Base-by-base conservation (phyloP, 2,329 filamentous ascomycete species). In the Camillea tinctor region DNA sequence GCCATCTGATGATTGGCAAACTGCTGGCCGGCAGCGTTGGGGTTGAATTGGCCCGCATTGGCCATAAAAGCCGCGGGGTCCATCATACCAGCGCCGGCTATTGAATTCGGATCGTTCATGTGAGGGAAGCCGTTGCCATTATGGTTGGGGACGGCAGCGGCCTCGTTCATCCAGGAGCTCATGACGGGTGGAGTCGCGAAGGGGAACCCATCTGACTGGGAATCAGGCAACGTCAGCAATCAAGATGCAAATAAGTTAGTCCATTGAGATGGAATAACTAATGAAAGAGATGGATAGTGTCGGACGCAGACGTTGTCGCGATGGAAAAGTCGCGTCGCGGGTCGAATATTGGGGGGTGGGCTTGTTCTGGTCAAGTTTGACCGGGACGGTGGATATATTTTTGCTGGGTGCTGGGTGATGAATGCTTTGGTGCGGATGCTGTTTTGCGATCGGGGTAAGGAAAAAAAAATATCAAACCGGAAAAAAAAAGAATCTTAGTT, bases 101-200 rank as follows among this genome's bases (percentile, higher is more conserved):
- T 74, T 56, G 75, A 74, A 72, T 86, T 86, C 52, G 84, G 81
- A 71, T 89, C 85, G 75, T 81, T 84, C 77, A 88, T 82, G 73
- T 87, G 85, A 69, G 83, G 80, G 75, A 88, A 88, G 79, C 83
- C 83, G 80, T 85, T 86, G 81, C 85, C 85, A 87, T 88, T 87
- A 77, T 88, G 85, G 77, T 87, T 89, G 71, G 84, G 83, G 79
- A 87, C 80, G 75, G 81, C 81, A 66, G 74, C 74, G 78, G 86
- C 80, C 76, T 89, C 86, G 77, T 88, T 89, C 82, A 88, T 88
- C 87, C 86, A 89, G 80, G 85, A 84, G 81, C 83, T 88, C 86
- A 89, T 88, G 80, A 83, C 83, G 78, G 77, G 76, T 74, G 73
- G 71, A 72, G 75, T 79, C 75, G 74, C 74, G 70, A 74, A 75